These are phyloP conservation scores for Panicum virgatum DNA, from an alignment of 202 grass and related monocot genomes.

Conservation along the genomic window DNA sequence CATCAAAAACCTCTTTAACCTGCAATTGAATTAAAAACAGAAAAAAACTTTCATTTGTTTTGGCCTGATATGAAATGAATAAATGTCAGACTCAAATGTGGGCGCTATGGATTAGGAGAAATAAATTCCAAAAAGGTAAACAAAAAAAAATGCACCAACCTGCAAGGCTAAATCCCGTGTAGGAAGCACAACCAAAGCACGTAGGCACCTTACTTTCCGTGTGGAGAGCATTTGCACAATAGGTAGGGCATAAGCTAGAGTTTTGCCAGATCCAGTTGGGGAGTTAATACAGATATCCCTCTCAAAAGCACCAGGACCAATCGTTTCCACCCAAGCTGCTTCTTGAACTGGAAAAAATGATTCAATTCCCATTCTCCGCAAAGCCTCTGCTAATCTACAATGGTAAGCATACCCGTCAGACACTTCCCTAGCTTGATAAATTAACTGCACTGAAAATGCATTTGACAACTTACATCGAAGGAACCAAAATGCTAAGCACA, in stretches of 20 bases:
- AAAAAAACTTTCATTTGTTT: neutral
- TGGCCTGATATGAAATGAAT: conserved; percentile 16
- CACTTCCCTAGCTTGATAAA: neutral
- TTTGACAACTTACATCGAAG: neutral
- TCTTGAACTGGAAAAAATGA: conserved; percentile 79
- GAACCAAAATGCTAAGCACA: neutral
- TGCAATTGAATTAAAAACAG: conserved; percentile 31
- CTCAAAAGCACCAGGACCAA: conserved; percentile 87
- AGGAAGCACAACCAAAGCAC: conserved; percentile 83
- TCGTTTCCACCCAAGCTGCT: conserved; percentile 77
- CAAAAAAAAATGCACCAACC: conserved; percentile 33
- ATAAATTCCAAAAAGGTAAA: conserved; percentile 13
- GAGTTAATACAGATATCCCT: conserved; percentile 96
- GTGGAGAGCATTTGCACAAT: conserved; percentile 71
- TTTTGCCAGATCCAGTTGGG: conserved; percentile 92
- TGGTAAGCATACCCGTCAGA: neutral
- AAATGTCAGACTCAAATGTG: neutral
- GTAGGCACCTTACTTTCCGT: conserved; percentile 64
- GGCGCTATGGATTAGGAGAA: neutral
- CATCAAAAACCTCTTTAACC: conserved; percentile 94
- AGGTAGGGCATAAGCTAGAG: conserved; percentile 89
- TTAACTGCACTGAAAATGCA: conserved; percentile 5
- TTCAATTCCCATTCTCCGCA: conserved; percentile 69
- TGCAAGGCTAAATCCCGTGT: conserved; percentile 91
- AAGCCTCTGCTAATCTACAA: conserved; percentile 61